These are phyloP conservation scores for Candida silvicultrix DNA, from an alignment of 805 yeast genomes.

Conservation along the genomic window DNA sequence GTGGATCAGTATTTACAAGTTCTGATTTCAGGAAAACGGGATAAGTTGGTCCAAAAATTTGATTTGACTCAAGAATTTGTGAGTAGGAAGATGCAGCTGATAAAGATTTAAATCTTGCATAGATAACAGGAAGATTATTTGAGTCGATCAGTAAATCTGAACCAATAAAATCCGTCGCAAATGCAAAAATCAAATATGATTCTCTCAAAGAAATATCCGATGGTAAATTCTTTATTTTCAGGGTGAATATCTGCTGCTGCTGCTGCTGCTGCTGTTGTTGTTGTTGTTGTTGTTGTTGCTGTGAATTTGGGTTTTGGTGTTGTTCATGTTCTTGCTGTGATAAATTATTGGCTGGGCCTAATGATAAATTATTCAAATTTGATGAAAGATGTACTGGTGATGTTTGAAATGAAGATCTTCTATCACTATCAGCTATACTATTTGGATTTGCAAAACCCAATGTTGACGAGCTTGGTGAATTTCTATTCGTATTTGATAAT, in stretches of 20 bases:
- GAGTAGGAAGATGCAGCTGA: constrained; percentile 39
- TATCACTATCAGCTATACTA: constrained; percentile 3
- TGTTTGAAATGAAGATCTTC: constrained; percentile 17
- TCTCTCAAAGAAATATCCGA: constrained; percentile 59
- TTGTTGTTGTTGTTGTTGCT: constrained; percentile 2
- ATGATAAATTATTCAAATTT: constrained; percentile 12
- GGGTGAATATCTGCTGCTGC: constrained; percentile 13
- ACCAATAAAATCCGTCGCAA: constrained; percentile 56
- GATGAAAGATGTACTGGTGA: constrained; percentile 19
- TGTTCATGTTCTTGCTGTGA: constrained; percentile 1
- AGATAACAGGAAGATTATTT: constrained; percentile 28
- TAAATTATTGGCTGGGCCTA: constrained; percentile 1
- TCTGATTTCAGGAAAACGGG: constrained; percentile 36
- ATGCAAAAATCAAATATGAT: constrained; percentile 58
- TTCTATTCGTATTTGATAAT: constrained; percentile 10
- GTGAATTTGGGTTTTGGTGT: constrained; percentile 5
- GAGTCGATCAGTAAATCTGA: constrained; percentile 39
- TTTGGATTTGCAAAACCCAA: constrained; percentile 5
- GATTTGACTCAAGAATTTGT: constrained; percentile 32
- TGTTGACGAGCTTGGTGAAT: constrained; percentile 17
- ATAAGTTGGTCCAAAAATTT: constrained; percentile 43
- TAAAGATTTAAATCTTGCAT: constrained; percentile 39
- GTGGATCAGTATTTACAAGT: constrained; percentile 25
- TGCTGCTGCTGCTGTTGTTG: constrained; percentile 5
- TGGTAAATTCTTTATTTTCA: constrained; percentile 54